Conservation (phyloP, 1,284 basidiomycete genomes). For the Leccinum insolens region DNA sequence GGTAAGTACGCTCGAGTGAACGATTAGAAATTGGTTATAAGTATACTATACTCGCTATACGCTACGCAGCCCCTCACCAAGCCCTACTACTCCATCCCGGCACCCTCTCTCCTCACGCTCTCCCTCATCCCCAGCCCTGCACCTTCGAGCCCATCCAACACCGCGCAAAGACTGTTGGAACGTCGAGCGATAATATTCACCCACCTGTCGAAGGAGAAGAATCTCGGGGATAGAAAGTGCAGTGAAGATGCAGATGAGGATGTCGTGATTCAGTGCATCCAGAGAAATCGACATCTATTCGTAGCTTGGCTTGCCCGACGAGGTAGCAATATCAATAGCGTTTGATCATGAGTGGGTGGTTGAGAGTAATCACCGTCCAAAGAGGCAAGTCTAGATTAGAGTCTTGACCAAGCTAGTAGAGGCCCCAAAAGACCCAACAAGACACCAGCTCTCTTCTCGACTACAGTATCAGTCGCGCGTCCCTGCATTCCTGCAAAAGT, state of each 20-base stretch:
- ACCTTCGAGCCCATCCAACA: no score
- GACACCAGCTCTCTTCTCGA: conserved; percentile 64
- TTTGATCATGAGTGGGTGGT: neutral
- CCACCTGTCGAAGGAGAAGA: conserved; percentile 49
- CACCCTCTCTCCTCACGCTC: no score
- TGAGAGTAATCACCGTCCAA: neutral
- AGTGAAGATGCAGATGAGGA: conserved; percentile 49
- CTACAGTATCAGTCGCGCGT: conserved; percentile 56
- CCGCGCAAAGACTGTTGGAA: neutral
- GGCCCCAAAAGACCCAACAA: conserved; percentile 68
- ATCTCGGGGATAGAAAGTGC: conserved; percentile 51
- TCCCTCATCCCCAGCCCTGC: no score
- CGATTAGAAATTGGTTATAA: no score
- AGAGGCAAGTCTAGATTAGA: conserved; percentile 22
- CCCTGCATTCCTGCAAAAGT: conserved; percentile 61
- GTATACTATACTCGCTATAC: no score
- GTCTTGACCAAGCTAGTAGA: conserved; percentile 31
- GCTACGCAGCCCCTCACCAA: no score
- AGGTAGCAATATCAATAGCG: neutral
- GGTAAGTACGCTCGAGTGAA: no score
- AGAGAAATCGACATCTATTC: conserved; percentile 24
- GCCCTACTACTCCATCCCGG: no score
- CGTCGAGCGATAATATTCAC: conserved; percentile 7
- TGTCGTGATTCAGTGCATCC: conserved; percentile 45
- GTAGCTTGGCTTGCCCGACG: neutral